Evolutionary conservation across 352 stramenopile species (phyloP), one percentile per base, ranked within the genome.

Genomic region (Globisporangium radiosum): DNA sequence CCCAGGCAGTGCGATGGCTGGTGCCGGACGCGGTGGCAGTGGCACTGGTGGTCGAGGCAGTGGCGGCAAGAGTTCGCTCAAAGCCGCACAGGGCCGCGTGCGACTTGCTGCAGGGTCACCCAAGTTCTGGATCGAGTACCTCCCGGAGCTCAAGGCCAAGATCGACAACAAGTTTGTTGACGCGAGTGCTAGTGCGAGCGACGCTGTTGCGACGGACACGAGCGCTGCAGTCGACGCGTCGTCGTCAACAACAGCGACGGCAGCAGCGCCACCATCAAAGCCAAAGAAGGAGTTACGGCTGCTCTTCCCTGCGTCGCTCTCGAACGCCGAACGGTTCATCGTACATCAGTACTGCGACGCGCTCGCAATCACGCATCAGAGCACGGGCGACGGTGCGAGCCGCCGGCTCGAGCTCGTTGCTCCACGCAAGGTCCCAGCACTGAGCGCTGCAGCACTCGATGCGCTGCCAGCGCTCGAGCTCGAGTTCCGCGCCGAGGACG

Each of bases 311-410:
- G 68, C 49, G 9, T 56, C 73, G 7, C 59, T 90, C 62, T 78
- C 76, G n/a, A 88, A 85, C 59, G 76, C 75, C 47, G 78, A 92
- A 63, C 78, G 81, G 49, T 69, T 70, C 47, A 78, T 70, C 38
- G 68, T 92, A 36, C 73, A 85, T 25, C 70, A 81, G 48, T 92
- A 90, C 58, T 85, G 76, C 52, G 72, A 85, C 17, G 80, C 66
- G 56, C 71, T 92, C 17, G 77, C 72, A 3, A 57, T 90, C 9
- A 64, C 60, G n/a, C 76, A 88, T 44, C 70, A 74, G 58, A 88
- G 78, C 57, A 64, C 49, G 1, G 77, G 71, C 2, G 76, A 84
- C 17, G 75, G 74, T 0, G 51, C 66, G 0, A 71, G 72, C 25
- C 73, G 77, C 2, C 67, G 70, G 2, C 44, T 87, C 7, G 67